Conservation (phyloP, 768 basidiomycete genomes). For the Mrakia hoshinonis region DNA sequence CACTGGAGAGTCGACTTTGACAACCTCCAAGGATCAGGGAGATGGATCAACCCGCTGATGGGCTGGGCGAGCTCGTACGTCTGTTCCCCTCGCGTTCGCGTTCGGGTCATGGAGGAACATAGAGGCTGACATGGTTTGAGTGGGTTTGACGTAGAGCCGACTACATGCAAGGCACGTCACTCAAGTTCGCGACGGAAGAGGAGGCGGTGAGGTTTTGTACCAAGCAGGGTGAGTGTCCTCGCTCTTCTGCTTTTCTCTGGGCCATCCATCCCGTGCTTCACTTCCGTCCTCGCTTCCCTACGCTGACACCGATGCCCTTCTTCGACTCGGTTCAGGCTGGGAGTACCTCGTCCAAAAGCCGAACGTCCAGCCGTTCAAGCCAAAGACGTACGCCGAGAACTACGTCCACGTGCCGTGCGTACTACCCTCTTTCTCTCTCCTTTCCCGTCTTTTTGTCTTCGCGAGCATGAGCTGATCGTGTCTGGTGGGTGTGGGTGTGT, state of each 20-base stretch:
- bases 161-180: slow-evolving; percentile 84
- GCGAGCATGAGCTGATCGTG: background rate
- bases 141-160: slow-evolving; percentile 55
- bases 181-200: slow-evolving; percentile 76
- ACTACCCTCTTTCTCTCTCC: background rate
- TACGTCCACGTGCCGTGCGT: slow-evolving; percentile 57
- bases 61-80: slow-evolving; percentile 90
- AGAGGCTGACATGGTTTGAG: no score
- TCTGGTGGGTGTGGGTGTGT: background rate
- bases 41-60: slow-evolving; percentile 99
- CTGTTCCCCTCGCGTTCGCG: no score
- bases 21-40: slow-evolving; percentile 71
- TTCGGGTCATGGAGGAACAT: no score
- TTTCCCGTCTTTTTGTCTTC: background rate
- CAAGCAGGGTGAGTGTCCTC: slow-evolving; percentile 65
- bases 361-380: slow-evolving; percentile 58
- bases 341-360: slow-evolving; percentile 74
- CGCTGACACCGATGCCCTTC: background rate
- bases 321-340: slow-evolving; percentile 51
- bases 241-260: background rate
- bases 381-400: slow-evolving; percentile 87
- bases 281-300: no score
- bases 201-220: slow-evolving; percentile 83
- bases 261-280: slow-evolving; percentile 7
- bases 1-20: slow-evolving; percentile 96